phyloP scores from a whole-genome alignment of 2,329 filamentous ascomycete genomes.

The Fusarium lyarnte region DNA sequence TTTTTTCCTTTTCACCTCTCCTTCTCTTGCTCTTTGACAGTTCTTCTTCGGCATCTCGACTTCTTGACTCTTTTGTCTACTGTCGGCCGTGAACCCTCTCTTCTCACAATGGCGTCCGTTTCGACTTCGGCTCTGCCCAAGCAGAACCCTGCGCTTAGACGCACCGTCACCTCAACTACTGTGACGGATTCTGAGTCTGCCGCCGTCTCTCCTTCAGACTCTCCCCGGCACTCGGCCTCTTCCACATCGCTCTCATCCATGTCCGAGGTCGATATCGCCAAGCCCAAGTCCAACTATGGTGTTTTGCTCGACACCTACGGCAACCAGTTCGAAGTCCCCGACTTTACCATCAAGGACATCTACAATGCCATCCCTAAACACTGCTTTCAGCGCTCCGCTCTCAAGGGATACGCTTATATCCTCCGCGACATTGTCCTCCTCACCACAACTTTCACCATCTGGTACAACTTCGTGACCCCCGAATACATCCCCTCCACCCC shows the following conservation, averaged over 20 bases:
- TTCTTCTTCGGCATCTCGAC: slow-evolving; percentile 25
- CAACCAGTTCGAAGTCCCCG: slow-evolving; percentile 91
- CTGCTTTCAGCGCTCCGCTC: slow-evolving; percentile 89
- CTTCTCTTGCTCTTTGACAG: slow-evolving; percentile 3
- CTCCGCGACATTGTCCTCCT: slow-evolving; percentile 80
- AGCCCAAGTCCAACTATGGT: slow-evolving; percentile 57
- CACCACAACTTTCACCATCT: slow-evolving; percentile 82
- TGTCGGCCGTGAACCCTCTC: slow-evolving; percentile 26
- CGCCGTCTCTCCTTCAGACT: slow-evolving; percentile 67
- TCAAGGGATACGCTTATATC: slow-evolving; percentile 82
- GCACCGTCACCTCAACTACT: slow-evolving; percentile 59
- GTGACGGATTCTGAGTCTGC: slow-evolving; percentile 64
- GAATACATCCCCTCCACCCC: slow-evolving; percentile 79
- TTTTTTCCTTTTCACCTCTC: slow-evolving; percentile 2
- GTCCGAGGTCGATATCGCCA: slow-evolving; percentile 67
- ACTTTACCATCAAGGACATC: slow-evolving; percentile 98
- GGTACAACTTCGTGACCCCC: slow-evolving; percentile 89
- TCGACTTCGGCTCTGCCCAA: slow-evolving; percentile 53
- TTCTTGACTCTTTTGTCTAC: slow-evolving; percentile 36
- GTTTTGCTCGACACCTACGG: slow-evolving; percentile 91
- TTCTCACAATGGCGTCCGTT: slow-evolving; percentile 57
- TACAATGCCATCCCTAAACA: slow-evolving; percentile 96
- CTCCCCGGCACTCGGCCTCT: slow-evolving; percentile 73
- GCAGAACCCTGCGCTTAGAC: slow-evolving; percentile 58
- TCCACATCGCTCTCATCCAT: slow-evolving; percentile 94